A percentile compares a stretch with the other conserved stretches of the same genome.
These are phyloP conservation scores for Pilaira anomala DNA, from an alignment of 192 early-diverging fungal genomes.

Conservation along the genomic window DNA sequence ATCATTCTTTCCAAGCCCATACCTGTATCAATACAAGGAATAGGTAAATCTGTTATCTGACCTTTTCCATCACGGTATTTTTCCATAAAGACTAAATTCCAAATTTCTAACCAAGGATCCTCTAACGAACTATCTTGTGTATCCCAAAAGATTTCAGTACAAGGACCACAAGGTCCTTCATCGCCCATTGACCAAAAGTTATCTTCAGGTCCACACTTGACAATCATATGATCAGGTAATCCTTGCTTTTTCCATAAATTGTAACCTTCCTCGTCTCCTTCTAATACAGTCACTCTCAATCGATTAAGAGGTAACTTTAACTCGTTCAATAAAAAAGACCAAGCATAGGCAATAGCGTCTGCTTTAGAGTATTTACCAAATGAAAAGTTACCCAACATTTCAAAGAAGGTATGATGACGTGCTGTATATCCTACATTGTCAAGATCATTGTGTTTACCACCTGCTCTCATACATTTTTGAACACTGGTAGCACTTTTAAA, in stretches of 20 bases:
- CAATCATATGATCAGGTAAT: conserved; percentile 49
- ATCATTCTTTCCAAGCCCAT: conserved; percentile 59
- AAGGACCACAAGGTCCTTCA: conserved; percentile 60
- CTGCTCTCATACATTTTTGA: conserved; percentile 57
- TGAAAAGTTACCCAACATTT: conserved; percentile 66
- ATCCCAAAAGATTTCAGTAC: conserved; percentile 66
- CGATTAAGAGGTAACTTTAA: conserved; percentile 48
- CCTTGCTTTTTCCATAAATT: conserved; percentile 57
- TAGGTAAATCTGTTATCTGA: conserved; percentile 41
- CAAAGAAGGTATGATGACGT: conserved; percentile 65
- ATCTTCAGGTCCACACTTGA: conserved; percentile 45
- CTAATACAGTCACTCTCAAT: conserved; percentile 55
- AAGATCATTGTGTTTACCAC: conserved; percentile 61
- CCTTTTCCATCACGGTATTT: conserved; percentile 48
- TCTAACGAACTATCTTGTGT: conserved; percentile 42
- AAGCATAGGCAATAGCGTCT: conserved; percentile 54
- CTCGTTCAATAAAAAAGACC: conserved; percentile 52
- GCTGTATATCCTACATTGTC: conserved; percentile 64
- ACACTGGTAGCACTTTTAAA: conserved; percentile 44
- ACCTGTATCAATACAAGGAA: conserved; percentile 59
- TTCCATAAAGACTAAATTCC: conserved; percentile 64
- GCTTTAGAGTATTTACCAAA: conserved; percentile 57
- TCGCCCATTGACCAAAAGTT: conserved; percentile 69
- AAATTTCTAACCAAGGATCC: conserved; percentile 57
- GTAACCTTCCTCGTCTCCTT: conserved; percentile 51